A percentile compares a stretch with the other conserved stretches of the same genome.
These are phyloP conservation scores for Arthrobotrys pseudoclavata DNA, from an alignment of 2,329 filamentous ascomycete species.

Conservation along the genomic window DNA sequence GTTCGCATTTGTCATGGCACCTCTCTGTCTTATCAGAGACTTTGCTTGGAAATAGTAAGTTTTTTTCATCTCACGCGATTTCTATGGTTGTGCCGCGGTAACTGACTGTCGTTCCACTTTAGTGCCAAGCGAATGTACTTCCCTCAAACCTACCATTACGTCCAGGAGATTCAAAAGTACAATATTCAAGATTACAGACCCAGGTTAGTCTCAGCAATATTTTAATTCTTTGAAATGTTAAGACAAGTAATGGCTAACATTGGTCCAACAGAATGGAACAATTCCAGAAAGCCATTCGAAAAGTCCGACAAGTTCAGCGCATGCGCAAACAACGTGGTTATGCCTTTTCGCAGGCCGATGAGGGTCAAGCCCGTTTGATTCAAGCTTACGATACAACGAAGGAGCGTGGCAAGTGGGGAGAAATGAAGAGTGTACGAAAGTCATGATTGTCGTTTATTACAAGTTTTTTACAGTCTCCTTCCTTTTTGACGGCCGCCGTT, in stretches of 20 bases:
- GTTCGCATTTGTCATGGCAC: conserved; percentile 83
- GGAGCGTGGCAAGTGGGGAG: conserved; percentile 90
- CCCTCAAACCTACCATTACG: conserved; percentile 95
- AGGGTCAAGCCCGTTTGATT: conserved; percentile 92
- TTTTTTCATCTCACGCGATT: not conserved
- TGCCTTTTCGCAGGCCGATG: conserved; percentile 96
- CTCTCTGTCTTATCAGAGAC: conserved; percentile 86
- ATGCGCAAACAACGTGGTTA: conserved; percentile 99
- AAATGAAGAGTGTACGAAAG: conserved; percentile 80
- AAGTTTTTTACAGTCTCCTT: conserved; percentile 57
- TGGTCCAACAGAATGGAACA: conserved; percentile 86
- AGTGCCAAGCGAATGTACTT: conserved; percentile 92
- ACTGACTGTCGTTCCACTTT: conserved; percentile 59
- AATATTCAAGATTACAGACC: conserved; percentile 99
- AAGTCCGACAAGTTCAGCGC: conserved; percentile 96
- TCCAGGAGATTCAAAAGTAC: conserved; percentile 99
- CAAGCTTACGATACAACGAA: conserved; percentile 98
- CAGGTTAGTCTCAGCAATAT: conserved; percentile 72
- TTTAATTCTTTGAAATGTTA: not conserved
- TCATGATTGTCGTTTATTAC: conserved; percentile 61
- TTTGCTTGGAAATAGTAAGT: conserved; percentile 91
- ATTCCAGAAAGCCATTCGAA: conserved; percentile 99
- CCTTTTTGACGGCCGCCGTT: conserved; percentile 42
- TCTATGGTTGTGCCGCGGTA: conserved; percentile 5
- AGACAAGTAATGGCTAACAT: conserved; percentile 41